Base-by-base conservation (phyloP, 2,329 filamentous ascomycete genomes). In the Tolypocladium nubicola region DNA sequence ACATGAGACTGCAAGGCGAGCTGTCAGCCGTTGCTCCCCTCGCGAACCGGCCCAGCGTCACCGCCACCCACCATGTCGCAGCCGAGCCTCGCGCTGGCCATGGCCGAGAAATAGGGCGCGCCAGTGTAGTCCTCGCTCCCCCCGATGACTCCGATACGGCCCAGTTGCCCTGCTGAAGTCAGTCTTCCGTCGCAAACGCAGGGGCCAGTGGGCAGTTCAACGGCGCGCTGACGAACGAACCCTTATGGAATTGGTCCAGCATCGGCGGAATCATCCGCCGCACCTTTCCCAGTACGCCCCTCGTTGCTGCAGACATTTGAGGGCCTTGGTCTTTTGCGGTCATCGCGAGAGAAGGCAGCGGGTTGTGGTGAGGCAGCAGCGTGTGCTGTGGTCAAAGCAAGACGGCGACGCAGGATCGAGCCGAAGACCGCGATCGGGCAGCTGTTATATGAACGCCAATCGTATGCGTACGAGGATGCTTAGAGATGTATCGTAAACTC, bases 111-210 rank as follows among this genome's bases (percentile, higher is more conserved):
- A 76, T 96, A 99, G 14, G 94, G 94, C 58, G 94, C 94, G 41
- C 94, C 94, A 1, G 94, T 97, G 71, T 97, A 99, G 73, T 97
- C 93, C 70, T 93, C 86, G 68, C 90, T 96, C 45, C 94, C 94
- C 55, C 94, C 94, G 63, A 99, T 94, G 58, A 99, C 94, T 55
- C 86, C 94, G 56, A 99, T 85, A 57, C 94, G 84, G 6, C 94
- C 94, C 63, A 96, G 80, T 73, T 97, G 93, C 59, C 94, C 93
- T 96, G 65, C 5, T n/a, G n/a, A 21, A 16, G 47, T 64, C 55
- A 64, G 60, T 61, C 53, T 30, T 57, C 57, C 52, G n/a, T 47
- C 37, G 54, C 37, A 56, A 50, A 35, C 30, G 3, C 4, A 21
- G 10, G 11, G 13, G 45, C 14, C 4, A 13, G 39, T 9, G n/a